Evolutionary conservation across 306 rosid species (phyloP), one percentile per base, ranked within the genome.

Genomic region (Cyamopsis tetragonoloba): DNA sequence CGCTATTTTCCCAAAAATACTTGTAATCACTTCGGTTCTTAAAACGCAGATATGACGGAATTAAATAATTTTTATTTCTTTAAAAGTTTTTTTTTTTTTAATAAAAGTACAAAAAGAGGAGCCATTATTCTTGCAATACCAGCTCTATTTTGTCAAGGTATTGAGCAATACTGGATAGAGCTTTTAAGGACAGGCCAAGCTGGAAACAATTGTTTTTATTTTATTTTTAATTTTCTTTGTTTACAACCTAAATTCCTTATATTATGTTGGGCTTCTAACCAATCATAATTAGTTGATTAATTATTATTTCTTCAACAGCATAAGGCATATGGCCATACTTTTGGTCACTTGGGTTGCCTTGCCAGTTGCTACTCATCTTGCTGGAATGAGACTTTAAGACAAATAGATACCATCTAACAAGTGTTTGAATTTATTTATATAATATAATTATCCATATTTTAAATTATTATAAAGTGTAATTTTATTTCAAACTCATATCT

Each of bases 171-270:
- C 23, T 68, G 46, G 28, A 48, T 62, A 74, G 41, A 60, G 15
- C 53, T 79, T n/a, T 79, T 74, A 62, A 63, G 44, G 53, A 70
- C 77, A 63, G 26, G 34, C 58, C 71, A 67, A 67, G 57, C 24
- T 51, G 55, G 62, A 79, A 78, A 72, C n/a, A 65, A 4, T 42
- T 58, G 47, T 20, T 49, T 34, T 46, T 11, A 41, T 46, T 56
- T 31, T 41, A 13, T 27, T 30, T 48, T 22, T 32, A 4, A 13
- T 34, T 43, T 32, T 3, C n/a, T n/a, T n/a, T n/a, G n/a, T n/a
- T 57, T 17, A 48, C 73, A 47, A 31, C 30, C 57, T 62, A 20
- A 58, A 17, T 47, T 53, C 70, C 51, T 62, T 73, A 68, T 72
- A 61, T 73, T 56, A 79, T 68, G 66, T 41, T 49, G 53, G 38